Conservation (phyloP, 2,329 filamentous ascomycete species). For the Polytolypa hystricis region DNA sequence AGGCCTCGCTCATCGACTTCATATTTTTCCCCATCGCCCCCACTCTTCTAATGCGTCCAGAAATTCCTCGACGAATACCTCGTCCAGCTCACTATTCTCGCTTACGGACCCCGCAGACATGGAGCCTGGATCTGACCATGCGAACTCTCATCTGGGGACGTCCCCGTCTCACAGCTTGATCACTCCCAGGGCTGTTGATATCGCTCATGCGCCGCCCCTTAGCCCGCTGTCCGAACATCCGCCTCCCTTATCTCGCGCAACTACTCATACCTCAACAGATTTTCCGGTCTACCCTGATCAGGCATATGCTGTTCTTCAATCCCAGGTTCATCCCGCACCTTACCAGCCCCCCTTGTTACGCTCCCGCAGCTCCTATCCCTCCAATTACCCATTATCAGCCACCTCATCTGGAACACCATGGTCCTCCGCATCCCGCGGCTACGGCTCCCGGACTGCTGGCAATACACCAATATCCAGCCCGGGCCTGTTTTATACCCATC, state of each 20-base stretch:
- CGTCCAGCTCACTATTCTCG: constrained; percentile 29
- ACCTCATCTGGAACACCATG: constrained; percentile 16
- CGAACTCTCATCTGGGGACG: constrained; percentile 4
- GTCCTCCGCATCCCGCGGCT: constrained; percentile 13
- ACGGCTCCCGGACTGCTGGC: constrained; percentile 31
- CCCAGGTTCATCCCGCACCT: constrained; percentile 30
- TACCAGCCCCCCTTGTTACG: constrained; percentile 30
- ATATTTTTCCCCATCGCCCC: constrained; percentile 14
- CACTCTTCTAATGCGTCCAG: constrained; percentile 26
- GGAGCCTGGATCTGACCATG: constrained; percentile 19
- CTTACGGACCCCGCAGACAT: constrained; percentile 8
- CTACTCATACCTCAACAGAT: constrained; percentile 17
- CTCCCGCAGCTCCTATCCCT: constrained; percentile 34
- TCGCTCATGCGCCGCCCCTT: constrained; percentile 7
- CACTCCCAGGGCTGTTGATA: constrained; percentile 6
- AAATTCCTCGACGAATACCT: constrained; percentile 28
- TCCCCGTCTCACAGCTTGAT: constrained; percentile 7
- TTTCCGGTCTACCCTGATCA: constrained; percentile 39
- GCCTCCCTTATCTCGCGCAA: constrained; percentile 12
- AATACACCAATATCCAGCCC: constrained; percentile 39
- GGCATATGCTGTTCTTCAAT: constrained; percentile 37
- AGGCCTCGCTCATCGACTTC: constrained; percentile 11
- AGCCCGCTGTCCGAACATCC: constrained; percentile 12
- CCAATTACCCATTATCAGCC: constrained; percentile 21
- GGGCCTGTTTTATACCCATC: constrained; percentile 33